phyloP scores from a whole-genome alignment of 2,329 filamentous ascomycete species.

The Xylariaceae sp. region DNA sequence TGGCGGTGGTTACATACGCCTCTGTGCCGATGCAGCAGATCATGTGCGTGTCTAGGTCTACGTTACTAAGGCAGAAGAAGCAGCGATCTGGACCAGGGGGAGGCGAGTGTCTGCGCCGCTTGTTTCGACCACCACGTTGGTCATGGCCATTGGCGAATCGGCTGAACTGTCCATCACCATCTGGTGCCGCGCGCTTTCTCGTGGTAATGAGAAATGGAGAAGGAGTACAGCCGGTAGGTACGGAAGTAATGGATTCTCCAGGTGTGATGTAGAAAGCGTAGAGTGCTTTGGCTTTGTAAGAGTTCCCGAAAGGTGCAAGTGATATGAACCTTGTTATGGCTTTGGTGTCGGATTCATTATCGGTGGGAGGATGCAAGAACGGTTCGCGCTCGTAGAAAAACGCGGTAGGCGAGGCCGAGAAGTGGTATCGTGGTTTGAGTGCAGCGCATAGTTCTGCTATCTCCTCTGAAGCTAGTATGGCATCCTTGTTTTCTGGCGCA shows the following conservation, averaged over 20 bases:
- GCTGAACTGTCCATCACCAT: slow-evolving; percentile 56
- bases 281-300: slow-evolving; percentile 78
- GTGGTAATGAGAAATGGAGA: slow-evolving; percentile 69
- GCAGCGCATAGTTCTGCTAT: slow-evolving; percentile 79
- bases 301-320: slow-evolving; percentile 78
- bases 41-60: slow-evolving; percentile 83
- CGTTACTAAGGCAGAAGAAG: slow-evolving; percentile 95
- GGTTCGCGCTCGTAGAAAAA: slow-evolving; percentile 92
- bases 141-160: slow-evolving; percentile 60
- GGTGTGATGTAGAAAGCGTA: slow-evolving; percentile 79
- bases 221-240: slow-evolving; percentile 75
- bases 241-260: slow-evolving; percentile 62
- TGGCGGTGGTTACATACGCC: slow-evolving; percentile 87
- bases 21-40: slow-evolving; percentile 89
- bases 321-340: slow-evolving; percentile 88
- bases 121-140: slow-evolving; percentile 53
- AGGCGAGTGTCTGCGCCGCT: slow-evolving; percentile 54
- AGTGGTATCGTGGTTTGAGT: slow-evolving; percentile 91
- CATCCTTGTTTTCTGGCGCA: slow-evolving; percentile 57
- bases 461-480: slow-evolving; percentile 65
- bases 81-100: slow-evolving; percentile 79
- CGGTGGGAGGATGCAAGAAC: slow-evolving; percentile 72
- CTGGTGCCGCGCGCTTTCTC: slow-evolving; percentile 61
- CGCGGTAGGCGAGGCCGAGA: slow-evolving; percentile 69
- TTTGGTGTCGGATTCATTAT: slow-evolving; percentile 55